Percentiles rank a stretch among this genome's conserved stretches.
Conservation (phyloP, 306 rosid species). For the Prunus campanulata region DNA sequence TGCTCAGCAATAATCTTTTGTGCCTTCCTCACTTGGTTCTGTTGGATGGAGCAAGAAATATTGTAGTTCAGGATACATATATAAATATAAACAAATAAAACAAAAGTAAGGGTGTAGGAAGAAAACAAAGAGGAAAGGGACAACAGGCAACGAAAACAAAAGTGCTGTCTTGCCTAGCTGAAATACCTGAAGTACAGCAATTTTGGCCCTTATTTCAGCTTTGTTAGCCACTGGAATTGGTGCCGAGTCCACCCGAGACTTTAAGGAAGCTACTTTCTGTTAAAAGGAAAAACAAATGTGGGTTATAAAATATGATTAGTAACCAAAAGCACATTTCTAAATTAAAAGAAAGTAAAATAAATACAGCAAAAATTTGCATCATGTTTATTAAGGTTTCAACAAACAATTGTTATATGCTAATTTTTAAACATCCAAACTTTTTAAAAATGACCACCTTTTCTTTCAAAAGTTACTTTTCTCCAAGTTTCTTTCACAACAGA, state of each 20-base stretch:
- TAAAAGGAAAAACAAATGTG: background rate
- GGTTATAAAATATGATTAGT: background rate
- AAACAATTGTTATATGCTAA: background rate
- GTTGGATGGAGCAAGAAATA: background rate
- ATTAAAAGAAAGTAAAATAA: background rate
- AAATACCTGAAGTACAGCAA: conserved; percentile 68
- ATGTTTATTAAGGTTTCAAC: background rate
- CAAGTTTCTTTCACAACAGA: background rate
- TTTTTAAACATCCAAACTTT: background rate
- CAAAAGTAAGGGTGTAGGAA: background rate
- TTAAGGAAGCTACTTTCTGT: conserved; percentile 79
- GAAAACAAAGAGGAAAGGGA: conserved; percentile 5
- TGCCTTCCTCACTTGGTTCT: conserved; percentile 80
- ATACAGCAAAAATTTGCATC: background rate
- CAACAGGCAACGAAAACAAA: background rate
- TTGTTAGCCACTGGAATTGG: conserved; percentile 87
- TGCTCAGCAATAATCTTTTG: conserved; percentile 89
- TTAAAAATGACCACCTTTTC: background rate
- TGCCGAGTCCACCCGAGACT: conserved; percentile 70
- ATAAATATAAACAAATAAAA: background rate
- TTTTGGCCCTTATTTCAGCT: conserved; percentile 73
- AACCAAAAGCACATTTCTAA: background rate
- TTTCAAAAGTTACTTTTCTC: background rate
- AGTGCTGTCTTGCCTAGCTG: background rate
- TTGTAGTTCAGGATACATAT: background rate